Evolutionary conservation across 106 monocot species (phyloP), one percentile per base, ranked within the genome.

Genomic region (Dioscorea zingiberensis): DNA sequence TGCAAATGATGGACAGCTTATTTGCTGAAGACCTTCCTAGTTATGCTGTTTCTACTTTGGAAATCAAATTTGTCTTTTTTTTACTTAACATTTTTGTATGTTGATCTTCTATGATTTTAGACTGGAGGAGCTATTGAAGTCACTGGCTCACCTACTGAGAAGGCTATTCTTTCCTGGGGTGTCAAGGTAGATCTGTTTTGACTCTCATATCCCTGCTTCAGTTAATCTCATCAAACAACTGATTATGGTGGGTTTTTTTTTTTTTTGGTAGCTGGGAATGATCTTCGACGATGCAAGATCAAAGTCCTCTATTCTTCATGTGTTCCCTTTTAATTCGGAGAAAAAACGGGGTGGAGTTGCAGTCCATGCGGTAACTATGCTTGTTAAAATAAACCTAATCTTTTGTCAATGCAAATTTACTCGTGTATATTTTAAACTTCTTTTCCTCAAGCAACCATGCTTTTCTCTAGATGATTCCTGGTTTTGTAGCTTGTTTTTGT

Each of bases 271-370:
- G 97, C 65, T 92, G 44, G 91, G 97, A 54, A 91, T 97, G 91
- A 65, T 73, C 25, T 97, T 97, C 71, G 65, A 76, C 58, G 78
- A 77, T 44, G 81, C 56, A 21, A 81, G 97, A 71, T 77, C 78
- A 22, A 81, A 75, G 82, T 72, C 91, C 63, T 81, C 85, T 22
- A 65, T 97, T 71, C 77, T 97, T 68, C 85, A 82, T 53, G 91
- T 78, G 7, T 66, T 92, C 53, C 91, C 97, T 54, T 97, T 97
- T 76, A 97, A 86, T 71, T 97, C 97, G 23, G 97, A 97, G 71
- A 97, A 97, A 74, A 97, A 97, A 54, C 85, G 91, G 49, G 91
- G 97, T 63, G 91, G 88, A 63, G 85, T 97, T 65, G 97, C 97
- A 58, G 64, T 97, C 38, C 29, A 74, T 53, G 54, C 70, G 78